Base-by-base conservation (phyloP, 306 rosid genomes). In the Cucurbita pepo region DNA sequence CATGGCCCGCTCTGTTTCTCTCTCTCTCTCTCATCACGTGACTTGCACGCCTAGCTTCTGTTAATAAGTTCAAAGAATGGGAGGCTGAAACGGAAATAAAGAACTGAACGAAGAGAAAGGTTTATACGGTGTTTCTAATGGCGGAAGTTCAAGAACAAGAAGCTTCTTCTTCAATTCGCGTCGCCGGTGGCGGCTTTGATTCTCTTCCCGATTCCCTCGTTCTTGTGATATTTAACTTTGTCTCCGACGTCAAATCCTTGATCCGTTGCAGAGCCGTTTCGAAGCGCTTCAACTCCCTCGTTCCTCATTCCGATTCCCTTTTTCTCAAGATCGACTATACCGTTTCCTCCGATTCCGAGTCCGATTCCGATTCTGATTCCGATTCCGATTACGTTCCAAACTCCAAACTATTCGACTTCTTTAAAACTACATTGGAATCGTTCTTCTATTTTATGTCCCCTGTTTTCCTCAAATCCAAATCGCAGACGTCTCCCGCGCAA, bases 221-320 rank as follows among this genome's bases (percentile, higher is more conserved):
- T 60, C 82, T 86, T 74, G 59, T 36, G 51, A 81, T 86, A 79
- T 83, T 86, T 78, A 82, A 83, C 77, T 69, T 56, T 3, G 73
- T 86, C 71, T 81, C 80, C 69, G 87, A 83, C 43, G 63, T 80
- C 84, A 81, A 81, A 40, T 67, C 87, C 15, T 72, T 83, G 53
- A 74, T 77, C 60, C 87, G 78, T 11, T 83, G 87, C 79, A 79
- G 79, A 51, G 76, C 82, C 54, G 80, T 83, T 2, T 83, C 81
- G 7, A 82, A 76, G 53, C 84, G 83, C 18, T 83, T 86, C 81
- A 75, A 83, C 81, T 79, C 81, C 7, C 82, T 86, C 70, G 85
- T 81, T 55, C 87, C 87, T 15, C 78, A 81, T 52, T 59, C 78
- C 12, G 84, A 86, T 7, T 83, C 84, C 7, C 78, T 83, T 8